phyloP scores from a whole-genome alignment of 495 filamentous ascomycete species.

The Aspergillus sparsus region DNA sequence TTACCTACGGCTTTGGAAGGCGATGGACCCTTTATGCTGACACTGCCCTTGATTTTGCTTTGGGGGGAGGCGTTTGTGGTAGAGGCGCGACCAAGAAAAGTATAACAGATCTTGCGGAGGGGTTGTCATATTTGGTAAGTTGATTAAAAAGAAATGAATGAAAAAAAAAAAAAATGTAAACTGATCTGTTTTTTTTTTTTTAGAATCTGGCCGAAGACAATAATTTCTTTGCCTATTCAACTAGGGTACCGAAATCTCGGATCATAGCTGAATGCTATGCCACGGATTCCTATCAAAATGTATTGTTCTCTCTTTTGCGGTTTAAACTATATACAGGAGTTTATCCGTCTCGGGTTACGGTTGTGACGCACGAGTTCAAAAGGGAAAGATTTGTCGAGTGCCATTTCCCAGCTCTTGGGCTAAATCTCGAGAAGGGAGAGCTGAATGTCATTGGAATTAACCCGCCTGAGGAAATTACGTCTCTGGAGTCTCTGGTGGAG shows the following conservation, averaged over 20 bases:
- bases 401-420: conserved; percentile 66
- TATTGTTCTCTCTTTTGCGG: conserved; percentile 65
- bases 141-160: background rate
- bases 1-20: background rate
- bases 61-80: too few species aligned
- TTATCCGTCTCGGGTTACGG: conserved; percentile 53
- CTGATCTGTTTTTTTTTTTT: conserved; percentile 21
- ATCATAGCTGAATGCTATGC: conserved; percentile 63
- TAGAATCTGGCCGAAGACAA: conserved; percentile 51
- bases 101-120: conserved; percentile 59
- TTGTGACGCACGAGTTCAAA: conserved; percentile 80
- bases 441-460: conserved; percentile 67
- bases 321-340: conserved; percentile 52
- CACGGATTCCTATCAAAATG: conserved; percentile 78
- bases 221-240: conserved; percentile 32
- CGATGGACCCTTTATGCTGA: too few species aligned
- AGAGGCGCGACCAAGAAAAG: conserved; percentile 64
- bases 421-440: conserved; percentile 30
- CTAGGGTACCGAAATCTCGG: conserved; percentile 26
- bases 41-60: too few species aligned
- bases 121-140: conserved; percentile 60
- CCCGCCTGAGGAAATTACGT: conserved; percentile 59
- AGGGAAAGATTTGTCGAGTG: conserved; percentile 62
- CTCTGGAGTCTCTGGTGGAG: conserved; percentile 43
- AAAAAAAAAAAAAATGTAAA: background rate